These are phyloP conservation scores for Crithidia bombi DNA, from an alignment of 208 protist species.

Conservation along the genomic window DNA sequence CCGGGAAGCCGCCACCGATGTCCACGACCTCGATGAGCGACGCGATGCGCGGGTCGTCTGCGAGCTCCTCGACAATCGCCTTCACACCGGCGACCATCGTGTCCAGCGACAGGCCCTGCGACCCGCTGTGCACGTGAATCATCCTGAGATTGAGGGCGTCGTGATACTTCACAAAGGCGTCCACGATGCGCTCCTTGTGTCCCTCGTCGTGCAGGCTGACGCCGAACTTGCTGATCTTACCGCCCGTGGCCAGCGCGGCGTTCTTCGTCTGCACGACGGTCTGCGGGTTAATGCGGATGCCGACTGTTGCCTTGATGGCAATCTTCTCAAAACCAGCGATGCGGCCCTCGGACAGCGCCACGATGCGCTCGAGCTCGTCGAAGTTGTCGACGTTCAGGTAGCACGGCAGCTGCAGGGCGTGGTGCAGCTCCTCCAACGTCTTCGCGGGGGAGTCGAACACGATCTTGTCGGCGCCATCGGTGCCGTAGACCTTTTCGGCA, in stretches of 20 bases:
- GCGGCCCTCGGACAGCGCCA: constrained; percentile 34
- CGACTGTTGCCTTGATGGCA: constrained; percentile 39
- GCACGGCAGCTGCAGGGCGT: constrained; percentile 50
- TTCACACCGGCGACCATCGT: constrained; percentile 59
- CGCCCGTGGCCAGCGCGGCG: constrained; percentile 51
- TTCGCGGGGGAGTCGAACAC: constrained; percentile 77
- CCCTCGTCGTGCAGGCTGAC: constrained; percentile 58
- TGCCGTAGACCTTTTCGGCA: constrained; percentile 37
- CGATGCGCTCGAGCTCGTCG: constrained; percentile 57
- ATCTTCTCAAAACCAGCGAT: constrained; percentile 20
- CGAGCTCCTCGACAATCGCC: constrained; percentile 40
- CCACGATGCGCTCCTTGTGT: constrained; percentile 44
- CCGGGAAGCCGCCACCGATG: constrained; percentile 68
- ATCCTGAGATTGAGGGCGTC: constrained; percentile 52
- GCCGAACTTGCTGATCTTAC: constrained; percentile 72
- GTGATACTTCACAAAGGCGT: constrained; percentile 43
- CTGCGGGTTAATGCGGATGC: constrained; percentile 79
- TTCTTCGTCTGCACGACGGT: constrained; percentile 51
- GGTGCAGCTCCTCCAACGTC: constrained; percentile 60
- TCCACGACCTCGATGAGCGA: constrained; percentile 46
- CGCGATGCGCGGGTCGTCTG: constrained; percentile 31
- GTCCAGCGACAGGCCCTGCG: constrained; percentile 63
- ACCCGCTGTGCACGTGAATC: constrained; percentile 74
- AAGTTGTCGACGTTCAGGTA: constrained; percentile 85
- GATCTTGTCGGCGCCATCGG: constrained; percentile 30